These are phyloP conservation scores for Pseudogymnoascus sp. DNA, from an alignment of 2,329 filamentous ascomycete species.

Conservation along the genomic window DNA sequence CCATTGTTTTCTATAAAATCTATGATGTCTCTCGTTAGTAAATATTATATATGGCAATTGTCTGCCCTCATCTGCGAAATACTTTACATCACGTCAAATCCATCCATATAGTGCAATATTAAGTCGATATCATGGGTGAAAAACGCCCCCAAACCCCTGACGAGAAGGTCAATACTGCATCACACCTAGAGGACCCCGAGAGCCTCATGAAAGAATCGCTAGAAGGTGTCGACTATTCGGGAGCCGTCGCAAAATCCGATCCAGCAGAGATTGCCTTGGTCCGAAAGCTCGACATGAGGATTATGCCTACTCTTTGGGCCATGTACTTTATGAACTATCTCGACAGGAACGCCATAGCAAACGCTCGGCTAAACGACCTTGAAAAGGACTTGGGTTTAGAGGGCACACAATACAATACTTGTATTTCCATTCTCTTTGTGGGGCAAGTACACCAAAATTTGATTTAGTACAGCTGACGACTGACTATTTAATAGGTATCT, in stretches of 20 bases:
- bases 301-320: constrained; percentile 33
- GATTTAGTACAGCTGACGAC: background rate
- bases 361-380: constrained; percentile 44
- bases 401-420: constrained; percentile 41
- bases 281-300: constrained; percentile 30
- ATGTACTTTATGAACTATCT: constrained; percentile 37
- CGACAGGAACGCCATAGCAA: constrained; percentile 49
- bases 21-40: background rate
- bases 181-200: constrained; percentile 10
- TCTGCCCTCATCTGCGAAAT: background rate
- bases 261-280: constrained; percentile 31
- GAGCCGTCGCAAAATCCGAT: constrained; percentile 28
- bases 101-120: background rate
- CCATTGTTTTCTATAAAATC: background rate
- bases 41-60: background rate
- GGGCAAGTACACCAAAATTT: constrained; percentile 27
- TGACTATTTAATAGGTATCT: constrained; percentile 30
- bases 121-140: background rate
- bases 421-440: constrained; percentile 42
- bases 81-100: background rate
- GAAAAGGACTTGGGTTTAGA: constrained; percentile 41
- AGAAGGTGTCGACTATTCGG: constrained; percentile 13
- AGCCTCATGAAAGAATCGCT: background rate
- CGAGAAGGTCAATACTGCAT: constrained; percentile 9
- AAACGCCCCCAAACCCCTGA: background rate